Evolutionary conservation across 768 basidiomycete species (phyloP), one percentile per base, ranked within the genome.

Genomic region (Obba rivulosa): DNA sequence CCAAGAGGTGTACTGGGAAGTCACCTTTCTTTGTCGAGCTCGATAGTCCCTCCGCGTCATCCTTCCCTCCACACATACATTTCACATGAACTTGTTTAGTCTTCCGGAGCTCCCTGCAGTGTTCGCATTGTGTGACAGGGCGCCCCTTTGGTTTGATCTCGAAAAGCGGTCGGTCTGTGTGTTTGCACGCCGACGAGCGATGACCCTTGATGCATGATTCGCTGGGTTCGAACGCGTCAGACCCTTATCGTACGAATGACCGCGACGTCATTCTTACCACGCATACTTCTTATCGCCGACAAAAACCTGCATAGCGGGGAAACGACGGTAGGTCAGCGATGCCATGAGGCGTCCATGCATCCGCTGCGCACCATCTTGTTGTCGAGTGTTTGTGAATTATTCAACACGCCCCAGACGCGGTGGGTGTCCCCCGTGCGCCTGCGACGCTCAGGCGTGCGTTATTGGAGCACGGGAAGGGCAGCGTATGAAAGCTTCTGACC

Each of bases 181-280:
- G 92, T 60, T 81, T 83, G 70, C 92, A 95, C 23, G 82, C 78
- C 16, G 88, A 89, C 14, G 92, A 92, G 42, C 92, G 81, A 68
- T 95, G 92, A 17, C 92, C 92, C 69, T 92, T 92, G 67, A 93
- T 93, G 71, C 92, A 95, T 57, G 89, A 87, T 72, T 88, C 88
- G 67, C 91, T 92, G 39, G 14, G 14, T 22, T 22, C 2, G 58
- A 23, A n/a, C 23, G 24, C 39, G 41, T 38, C 28, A 31, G n/a
- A n/a, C n/a, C 28, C 49, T 5, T 13, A 31, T n/a, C n/a, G n/a
- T n/a, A n/a, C n/a, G n/a, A n/a, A n/a, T n/a, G n/a, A n/a, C n/a
- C n/a, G 17, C 16, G 13, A 21, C 13, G 41, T 25, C 39, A 20
- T 8, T 22, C 69, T 35, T 57, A 84, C 85, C 85, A 87, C 35